Evolutionary conservation across 768 basidiomycete genomes (phyloP), one percentile per base, ranked within the genome.

Genomic region (Filobasidium floriforme): DNA sequence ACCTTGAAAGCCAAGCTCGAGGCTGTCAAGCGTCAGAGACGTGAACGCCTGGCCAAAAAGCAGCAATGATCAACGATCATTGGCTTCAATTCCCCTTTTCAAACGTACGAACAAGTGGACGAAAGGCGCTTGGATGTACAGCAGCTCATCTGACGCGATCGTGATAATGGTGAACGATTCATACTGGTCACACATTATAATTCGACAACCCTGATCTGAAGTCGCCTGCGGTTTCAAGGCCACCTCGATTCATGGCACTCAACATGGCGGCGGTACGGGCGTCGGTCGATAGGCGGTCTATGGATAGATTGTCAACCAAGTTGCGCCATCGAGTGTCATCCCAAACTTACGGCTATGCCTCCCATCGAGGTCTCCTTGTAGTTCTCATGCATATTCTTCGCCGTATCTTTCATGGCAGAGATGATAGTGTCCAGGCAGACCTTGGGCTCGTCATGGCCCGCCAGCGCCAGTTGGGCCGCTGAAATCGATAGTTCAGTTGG

Each of bases 351-450:
- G 11, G 75, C 79, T 18, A 80, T 63, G 7, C 79, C 91, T 46
- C 90, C 90, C 70, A 97, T 84, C 78, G 89, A 90, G 0, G 92
- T 97, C 79, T 97, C 92, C 76, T 94, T 96, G 77, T 94, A 72
- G 51, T 73, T 68, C 22, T 54, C 66, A 59, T 72, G 73, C 72
- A 71, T 72, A 59, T 72, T 72, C 14, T 70, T 40, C 0, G 93
- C 92, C 7, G 92, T 96, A 59, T 94, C 76, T 26, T 46, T 43
- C 62, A 63, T 63, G 15, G 62, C 62, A 7, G 44, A 4, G 46
- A 63, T 63, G 10, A 75, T 72, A 26, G 72, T 71, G 62, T 75
- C 62, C 37, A 63, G 37, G 0, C 87, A 88, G 41, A 93, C 91
- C 41, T 87, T 85, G 72, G 91, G 91, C 15, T 89, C 83, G 0